Evolutionary conservation across 176 grass and related monocot genomes (phyloP).

Genomic region (Oryza punctata): DNA sequence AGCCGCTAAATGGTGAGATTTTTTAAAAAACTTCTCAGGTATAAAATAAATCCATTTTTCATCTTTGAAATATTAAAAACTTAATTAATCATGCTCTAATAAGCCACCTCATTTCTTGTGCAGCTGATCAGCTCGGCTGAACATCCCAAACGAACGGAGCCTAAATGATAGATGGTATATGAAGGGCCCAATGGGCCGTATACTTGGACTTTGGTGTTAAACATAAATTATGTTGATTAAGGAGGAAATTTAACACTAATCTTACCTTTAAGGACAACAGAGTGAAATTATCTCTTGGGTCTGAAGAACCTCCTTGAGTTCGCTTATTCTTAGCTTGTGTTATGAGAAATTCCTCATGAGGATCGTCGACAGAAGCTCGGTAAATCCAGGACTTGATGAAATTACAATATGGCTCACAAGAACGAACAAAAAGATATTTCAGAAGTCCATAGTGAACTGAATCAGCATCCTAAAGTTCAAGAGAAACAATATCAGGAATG

Average conservation of each 20-base stretch:
- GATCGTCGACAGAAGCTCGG: conserved; percentile 70
- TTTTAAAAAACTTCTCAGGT: too few relatives aligned
- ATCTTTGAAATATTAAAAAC: too few relatives aligned
- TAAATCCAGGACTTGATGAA: conserved; percentile 99
- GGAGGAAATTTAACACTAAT: neutral
- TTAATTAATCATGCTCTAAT: too few relatives aligned
- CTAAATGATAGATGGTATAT: conserved; percentile 20
- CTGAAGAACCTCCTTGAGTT: conserved; percentile 38
- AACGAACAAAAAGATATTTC: conserved; percentile 79
- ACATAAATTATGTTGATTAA: conserved; percentile 7
- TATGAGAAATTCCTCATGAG: conserved; percentile 87
- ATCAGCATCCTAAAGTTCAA: conserved; percentile 83
- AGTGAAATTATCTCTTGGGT: conserved; percentile 35
- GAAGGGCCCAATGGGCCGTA: neutral
- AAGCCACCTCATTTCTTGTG: too few relatives aligned
- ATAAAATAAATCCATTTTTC: too few relatives aligned
- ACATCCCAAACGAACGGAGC: too few relatives aligned
- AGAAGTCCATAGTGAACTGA: conserved; percentile 77
- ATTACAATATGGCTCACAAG: conserved; percentile 85
- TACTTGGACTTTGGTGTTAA: conserved; percentile 13
- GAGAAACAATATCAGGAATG: conserved; percentile 38
- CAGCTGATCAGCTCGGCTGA: too few relatives aligned
- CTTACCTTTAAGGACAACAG: conserved; percentile 67
- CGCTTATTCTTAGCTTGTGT: conserved; percentile 40
- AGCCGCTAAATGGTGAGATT: too few relatives aligned